Conservation (phyloP, 768 basidiomycete species). For the Amanita muscaria region DNA sequence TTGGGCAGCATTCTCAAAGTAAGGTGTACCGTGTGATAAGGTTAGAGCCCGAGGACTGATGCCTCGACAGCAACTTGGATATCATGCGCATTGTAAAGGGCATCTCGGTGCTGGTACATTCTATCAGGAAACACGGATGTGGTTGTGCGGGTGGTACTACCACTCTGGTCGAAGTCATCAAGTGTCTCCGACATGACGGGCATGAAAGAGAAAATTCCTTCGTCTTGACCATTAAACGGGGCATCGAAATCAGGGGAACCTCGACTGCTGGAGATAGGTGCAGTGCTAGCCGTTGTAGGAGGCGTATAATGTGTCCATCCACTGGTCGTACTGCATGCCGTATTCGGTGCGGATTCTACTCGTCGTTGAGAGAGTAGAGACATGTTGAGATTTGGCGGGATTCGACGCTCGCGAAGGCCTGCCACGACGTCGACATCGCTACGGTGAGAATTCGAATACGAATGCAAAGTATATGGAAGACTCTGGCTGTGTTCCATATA, state of each 20-base stretch:
- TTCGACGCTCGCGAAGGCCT: constrained; percentile 30
- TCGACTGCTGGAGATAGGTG: constrained; percentile 23
- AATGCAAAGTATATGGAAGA: background rate
- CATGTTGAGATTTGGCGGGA: constrained; percentile 36
- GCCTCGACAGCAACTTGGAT: constrained; percentile 1
- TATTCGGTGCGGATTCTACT: constrained; percentile 44
- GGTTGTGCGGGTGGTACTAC: constrained; percentile 22
- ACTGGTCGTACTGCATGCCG: constrained; percentile 37
- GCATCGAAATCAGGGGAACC: constrained; percentile 34
- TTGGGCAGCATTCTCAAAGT: too few relatives aligned
- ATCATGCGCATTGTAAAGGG: constrained; percentile 1
- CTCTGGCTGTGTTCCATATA: background rate
- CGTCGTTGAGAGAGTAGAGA: constrained; percentile 27
- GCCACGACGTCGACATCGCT: too few relatives aligned
- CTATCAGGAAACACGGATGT: constrained; percentile 21
- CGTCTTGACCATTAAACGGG: constrained; percentile 18
- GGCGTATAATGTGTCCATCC: constrained; percentile 60
- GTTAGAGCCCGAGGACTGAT: too few relatives aligned
- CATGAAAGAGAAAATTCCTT: constrained; percentile 32
- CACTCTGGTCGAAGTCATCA: constrained; percentile 44
- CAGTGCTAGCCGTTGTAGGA: constrained; percentile 40
- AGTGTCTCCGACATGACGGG: constrained; percentile 36
- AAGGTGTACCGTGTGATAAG: too few relatives aligned
- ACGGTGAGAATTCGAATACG: constrained; percentile 5
- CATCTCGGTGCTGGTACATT: constrained; percentile 8